phyloP scores from a whole-genome alignment of 2,329 filamentous ascomycete genomes.

The Eutypella sp. region DNA sequence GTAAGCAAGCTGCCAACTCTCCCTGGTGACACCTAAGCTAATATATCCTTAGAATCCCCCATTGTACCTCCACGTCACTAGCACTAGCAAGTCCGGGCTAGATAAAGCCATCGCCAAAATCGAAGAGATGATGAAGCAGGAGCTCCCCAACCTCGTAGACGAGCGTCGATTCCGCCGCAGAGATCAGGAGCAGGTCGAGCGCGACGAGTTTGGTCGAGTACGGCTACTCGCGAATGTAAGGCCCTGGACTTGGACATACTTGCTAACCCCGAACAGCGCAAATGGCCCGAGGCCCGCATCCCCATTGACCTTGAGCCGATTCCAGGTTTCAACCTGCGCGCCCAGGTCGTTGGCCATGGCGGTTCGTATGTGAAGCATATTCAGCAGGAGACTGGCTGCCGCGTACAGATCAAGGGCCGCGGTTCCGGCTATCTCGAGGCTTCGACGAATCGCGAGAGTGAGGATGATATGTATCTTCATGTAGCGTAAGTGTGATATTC shows the following conservation, averaged over 20 bases:
- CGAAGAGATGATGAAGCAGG: conserved; percentile 92
- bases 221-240: conserved; percentile 21
- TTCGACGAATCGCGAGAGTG: conserved; percentile 81
- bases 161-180: conserved; percentile 85
- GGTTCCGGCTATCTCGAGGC: conserved; percentile 92
- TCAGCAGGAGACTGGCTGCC: conserved; percentile 88
- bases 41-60: conserved; percentile 67
- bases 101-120: conserved; percentile 85
- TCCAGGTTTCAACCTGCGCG: conserved; percentile 90
- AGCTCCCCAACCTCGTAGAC: conserved; percentile 90
- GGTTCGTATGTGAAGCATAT: conserved; percentile 98
- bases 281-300: conserved; percentile 98
- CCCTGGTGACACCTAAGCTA: conserved; percentile 4
- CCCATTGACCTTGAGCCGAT: conserved; percentile 86
- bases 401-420: conserved; percentile 96
- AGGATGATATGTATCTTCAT: conserved; percentile 95
- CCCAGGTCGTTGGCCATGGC: conserved; percentile 90
- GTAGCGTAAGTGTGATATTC: conserved; percentile 74
- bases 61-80: conserved; percentile 91
- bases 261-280: conserved; percentile 57
- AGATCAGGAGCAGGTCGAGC: conserved; percentile 75
- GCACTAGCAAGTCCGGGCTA: conserved; percentile 84
- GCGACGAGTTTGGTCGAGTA: conserved; percentile 87
- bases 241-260: background rate
- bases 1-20: conserved; percentile 49